A percentile compares a stretch with the other conserved stretches of the same genome.
Evolutionary conservation across 2,329 filamentous ascomycete genomes (phyloP).

Genomic region (Verticillium dahliae): DNA sequence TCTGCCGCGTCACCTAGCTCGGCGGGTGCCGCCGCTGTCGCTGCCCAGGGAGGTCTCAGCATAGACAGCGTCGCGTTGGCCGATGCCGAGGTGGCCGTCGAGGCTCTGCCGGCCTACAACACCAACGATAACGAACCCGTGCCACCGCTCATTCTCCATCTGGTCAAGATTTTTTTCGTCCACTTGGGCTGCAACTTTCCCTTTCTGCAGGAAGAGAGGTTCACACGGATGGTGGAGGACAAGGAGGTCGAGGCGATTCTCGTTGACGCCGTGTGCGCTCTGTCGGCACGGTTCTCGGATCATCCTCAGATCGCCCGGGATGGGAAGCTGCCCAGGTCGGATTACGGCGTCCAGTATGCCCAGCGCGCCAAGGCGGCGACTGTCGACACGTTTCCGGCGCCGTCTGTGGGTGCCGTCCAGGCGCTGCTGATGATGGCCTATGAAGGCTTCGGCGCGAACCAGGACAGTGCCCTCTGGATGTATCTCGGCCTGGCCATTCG

Average conservation of each 20-base stretch:
- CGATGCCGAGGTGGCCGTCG: constrained; percentile 36
- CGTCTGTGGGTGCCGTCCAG: constrained; percentile 76
- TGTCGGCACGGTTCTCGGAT: constrained; percentile 75
- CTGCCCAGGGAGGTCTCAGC: constrained; percentile 1
- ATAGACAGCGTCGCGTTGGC: constrained; percentile 9
- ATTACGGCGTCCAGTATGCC: constrained; percentile 72
- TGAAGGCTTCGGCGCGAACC: constrained; percentile 80
- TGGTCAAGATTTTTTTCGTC: constrained; percentile 74
- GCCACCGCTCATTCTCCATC: constrained; percentile 65
- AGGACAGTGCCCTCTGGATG: constrained; percentile 91
- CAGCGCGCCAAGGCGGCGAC: constrained; percentile 77
- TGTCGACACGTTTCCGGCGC: constrained; percentile 76
- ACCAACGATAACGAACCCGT: constrained; percentile 63
- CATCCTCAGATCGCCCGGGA: constrained; percentile 43
- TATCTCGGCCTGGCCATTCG: constrained; percentile 83
- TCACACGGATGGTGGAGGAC: constrained; percentile 69
- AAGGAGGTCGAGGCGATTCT: constrained; percentile 79
- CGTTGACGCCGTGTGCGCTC: constrained; percentile 77
- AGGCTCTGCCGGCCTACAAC: constrained; percentile 70
- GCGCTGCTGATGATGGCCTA: constrained; percentile 80
- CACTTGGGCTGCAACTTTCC: constrained; percentile 83
- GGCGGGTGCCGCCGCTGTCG: constrained; percentile 11
- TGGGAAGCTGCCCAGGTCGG: constrained; percentile 47
- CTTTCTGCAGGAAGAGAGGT: constrained; percentile 68
- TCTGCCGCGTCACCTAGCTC: constrained; percentile 46